phyloP scores from a whole-genome alignment of 768 basidiomycete species.

The Leucogyrophana mollusca region DNA sequence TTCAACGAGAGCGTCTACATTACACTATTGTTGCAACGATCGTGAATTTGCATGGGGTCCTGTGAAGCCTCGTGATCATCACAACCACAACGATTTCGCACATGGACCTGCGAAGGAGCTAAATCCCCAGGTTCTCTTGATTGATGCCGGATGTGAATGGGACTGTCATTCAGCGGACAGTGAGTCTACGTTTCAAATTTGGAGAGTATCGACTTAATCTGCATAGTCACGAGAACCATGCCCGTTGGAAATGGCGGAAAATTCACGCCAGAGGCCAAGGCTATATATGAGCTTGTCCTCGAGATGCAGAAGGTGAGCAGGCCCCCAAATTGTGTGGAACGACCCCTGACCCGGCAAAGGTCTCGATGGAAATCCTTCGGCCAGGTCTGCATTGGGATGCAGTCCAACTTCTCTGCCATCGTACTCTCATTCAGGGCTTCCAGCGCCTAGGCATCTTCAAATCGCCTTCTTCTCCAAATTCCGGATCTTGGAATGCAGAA shows the following conservation, averaged over 20 bases:
- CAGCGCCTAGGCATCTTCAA: conserved; percentile 84
- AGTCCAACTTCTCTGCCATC: conserved; percentile 82
- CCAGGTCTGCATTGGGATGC: conserved; percentile 91
- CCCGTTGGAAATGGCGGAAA: conserved; percentile 93
- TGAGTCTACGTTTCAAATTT: conserved; percentile 20
- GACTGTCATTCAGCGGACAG: conserved; percentile 64
- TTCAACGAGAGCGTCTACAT: conserved; percentile 79
- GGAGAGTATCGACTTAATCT: conserved; percentile 28
- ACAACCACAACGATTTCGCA: conserved; percentile 49
- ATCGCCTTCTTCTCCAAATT: conserved; percentile 43
- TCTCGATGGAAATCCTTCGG: conserved; percentile 64
- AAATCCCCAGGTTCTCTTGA: conserved; percentile 74
- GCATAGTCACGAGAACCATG: conserved; percentile 74
- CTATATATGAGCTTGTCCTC: conserved; percentile 84
- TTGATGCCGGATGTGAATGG: conserved; percentile 96
- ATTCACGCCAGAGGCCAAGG: conserved; percentile 77
- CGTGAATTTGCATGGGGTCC: conserved; percentile 86
- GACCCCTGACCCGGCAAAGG: conserved; percentile 34
- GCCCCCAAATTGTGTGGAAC: neutral
- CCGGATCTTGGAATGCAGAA: conserved; percentile 58
- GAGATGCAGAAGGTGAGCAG: conserved; percentile 78
- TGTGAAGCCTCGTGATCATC: conserved; percentile 50
- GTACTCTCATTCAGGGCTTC: conserved; percentile 79
- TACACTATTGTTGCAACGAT: conserved; percentile 96
- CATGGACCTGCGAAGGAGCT: conserved; percentile 40